Base-by-base conservation (phyloP, 1,284 basidiomycete genomes). In the Peniophora sp. region DNA sequence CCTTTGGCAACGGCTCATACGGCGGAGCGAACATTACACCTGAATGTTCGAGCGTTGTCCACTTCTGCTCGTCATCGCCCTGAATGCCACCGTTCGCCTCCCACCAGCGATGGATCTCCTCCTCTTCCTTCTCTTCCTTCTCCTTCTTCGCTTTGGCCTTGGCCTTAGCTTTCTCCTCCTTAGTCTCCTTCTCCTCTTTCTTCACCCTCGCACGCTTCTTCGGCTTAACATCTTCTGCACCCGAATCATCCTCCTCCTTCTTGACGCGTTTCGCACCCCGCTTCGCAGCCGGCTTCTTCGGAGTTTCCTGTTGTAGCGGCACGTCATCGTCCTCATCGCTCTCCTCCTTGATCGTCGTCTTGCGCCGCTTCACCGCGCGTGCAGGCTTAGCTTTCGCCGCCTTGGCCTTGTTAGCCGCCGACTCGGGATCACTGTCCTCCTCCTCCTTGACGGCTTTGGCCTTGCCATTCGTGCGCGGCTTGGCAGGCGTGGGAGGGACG, bases 1-100 rank as follows among this genome's bases (percentile, higher is more conserved):
- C 62, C 24, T 76, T 71, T 1, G 97, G 95, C 45, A 98, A 73
- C 10, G 89, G 82, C 57, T 92, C 83, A 64, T 99, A 99, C 0
- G 92, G 85, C 47, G 94, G 93, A 53, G 97, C 96, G 71, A 99
- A 99, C 56, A 95, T 79, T 35, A 99, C 95, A 47, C 95, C 97
- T 57, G 82, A 86, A 69, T 99, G 97, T 63, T 93, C 85, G 46
- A 99, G 78, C 10, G 90, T 95, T 50, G 81, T 81, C 97, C 97
- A 99, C 68, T 98, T 95, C 57, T 81, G 74, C 24, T 82, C 75
- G 3, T 82, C 88, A 63, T 95, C 90, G 52, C 81, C 83, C 52
- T 49, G 47, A 17, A 52, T 50, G 14, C 50, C 53, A 20, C 71
- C 72, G 59, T 85, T 76, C 57, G 27, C 27, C 64, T 88, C 83